Conservation (phyloP, 805 yeast species). For the Saturnispora saitoi region DNA sequence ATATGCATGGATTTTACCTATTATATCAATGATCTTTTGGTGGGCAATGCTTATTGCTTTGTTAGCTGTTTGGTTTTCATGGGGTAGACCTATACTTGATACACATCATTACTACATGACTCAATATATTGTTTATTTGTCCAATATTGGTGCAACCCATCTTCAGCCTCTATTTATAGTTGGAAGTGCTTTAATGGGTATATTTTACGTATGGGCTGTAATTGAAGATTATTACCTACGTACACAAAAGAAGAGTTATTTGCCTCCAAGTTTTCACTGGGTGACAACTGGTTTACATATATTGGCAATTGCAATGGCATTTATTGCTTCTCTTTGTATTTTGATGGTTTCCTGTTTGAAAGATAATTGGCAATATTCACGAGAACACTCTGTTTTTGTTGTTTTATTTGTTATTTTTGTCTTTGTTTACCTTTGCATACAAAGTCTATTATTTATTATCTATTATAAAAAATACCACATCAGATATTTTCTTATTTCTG, state of each 20-base stretch:
- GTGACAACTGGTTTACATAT: conserved; percentile 18
- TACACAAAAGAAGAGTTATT: conserved; percentile 36
- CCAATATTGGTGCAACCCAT: conserved; percentile 83
- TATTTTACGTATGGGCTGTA: conserved; percentile 58
- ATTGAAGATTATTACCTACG: conserved; percentile 57
- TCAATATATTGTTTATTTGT: conserved; percentile 49
- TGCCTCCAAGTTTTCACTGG: conserved; percentile 38
- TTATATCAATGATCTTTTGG: conserved; percentile 65
- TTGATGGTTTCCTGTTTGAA: conserved; percentile 67
- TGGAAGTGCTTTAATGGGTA: conserved; percentile 70
- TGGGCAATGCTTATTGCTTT: conserved; percentile 85
- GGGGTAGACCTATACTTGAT: conserved; percentile 66
- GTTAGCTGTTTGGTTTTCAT: conserved; percentile 67
- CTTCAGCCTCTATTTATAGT: conserved; percentile 77
- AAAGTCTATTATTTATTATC: conserved; percentile 9
- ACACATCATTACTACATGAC: conserved; percentile 40
- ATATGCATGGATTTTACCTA: conserved; percentile 41
- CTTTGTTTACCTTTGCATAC: conserved; percentile 39
- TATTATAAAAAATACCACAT: conserved; percentile 20
- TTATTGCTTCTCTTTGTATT: conserved; percentile 54
- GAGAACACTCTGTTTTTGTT: conserved; percentile 61
- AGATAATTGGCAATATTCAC: conserved; percentile 42
- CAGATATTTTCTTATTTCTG: conserved; percentile 34
- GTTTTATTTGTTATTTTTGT: conserved; percentile 61
- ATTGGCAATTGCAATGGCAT: conserved; percentile 19